Conservation (phyloP, 352 stramenopile species). For the Phytophthora crassamura region DNA sequence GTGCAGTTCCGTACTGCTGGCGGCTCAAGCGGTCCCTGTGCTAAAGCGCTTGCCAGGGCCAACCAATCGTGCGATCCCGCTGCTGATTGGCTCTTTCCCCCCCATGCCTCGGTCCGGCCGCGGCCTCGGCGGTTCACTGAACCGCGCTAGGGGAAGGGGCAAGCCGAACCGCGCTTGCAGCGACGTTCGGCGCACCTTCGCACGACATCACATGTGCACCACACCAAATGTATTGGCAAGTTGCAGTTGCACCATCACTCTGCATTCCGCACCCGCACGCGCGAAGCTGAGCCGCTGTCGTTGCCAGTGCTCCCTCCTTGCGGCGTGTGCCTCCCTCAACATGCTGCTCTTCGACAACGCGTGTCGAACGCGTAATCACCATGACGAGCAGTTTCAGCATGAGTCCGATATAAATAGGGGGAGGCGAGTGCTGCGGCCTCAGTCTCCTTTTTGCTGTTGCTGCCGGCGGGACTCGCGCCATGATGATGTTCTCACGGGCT, state of each 20-base stretch:
- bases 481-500: constrained; percentile 55
- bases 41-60: constrained; percentile 62
- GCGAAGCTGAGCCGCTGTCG: too few relatives aligned
- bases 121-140: constrained; percentile 31
- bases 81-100: constrained; percentile 44
- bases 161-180: constrained; percentile 11
- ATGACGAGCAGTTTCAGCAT: too few relatives aligned
- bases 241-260: constrained; percentile 25
- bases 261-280: background rate
- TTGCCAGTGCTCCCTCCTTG: too few relatives aligned
- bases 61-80: constrained; percentile 70
- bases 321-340: background rate
- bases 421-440: background rate
- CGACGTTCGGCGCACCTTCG: constrained; percentile 41
- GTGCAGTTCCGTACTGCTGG: constrained; percentile 88
- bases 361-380: too few relatives aligned
- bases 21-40: constrained; percentile 10
- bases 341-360: background rate
- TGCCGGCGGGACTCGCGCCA: constrained; percentile 4
- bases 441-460: background rate
- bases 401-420: constrained; percentile 30
- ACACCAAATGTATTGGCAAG: background rate
- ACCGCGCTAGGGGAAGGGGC: constrained; percentile 36
- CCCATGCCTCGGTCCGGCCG: constrained; percentile 35
- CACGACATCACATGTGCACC: constrained; percentile 2